Conservation (phyloP, 2,329 filamentous ascomycete species). For the Rugonectria rugulosa region DNA sequence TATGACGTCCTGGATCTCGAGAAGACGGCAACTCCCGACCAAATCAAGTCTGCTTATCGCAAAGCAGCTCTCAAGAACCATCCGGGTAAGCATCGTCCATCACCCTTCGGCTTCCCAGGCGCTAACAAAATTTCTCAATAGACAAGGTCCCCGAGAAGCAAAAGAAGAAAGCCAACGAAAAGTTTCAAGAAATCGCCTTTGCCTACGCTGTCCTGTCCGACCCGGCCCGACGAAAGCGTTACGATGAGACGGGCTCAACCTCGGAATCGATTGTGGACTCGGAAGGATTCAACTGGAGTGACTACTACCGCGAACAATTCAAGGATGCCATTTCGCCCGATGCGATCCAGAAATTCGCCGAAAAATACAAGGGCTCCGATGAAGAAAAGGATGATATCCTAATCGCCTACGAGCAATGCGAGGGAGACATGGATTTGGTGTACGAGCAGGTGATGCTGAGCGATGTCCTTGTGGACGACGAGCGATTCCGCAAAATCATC, state of each 20-base stretch:
- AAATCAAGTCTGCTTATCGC: conserved; percentile 91
- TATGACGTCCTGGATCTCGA: conserved; percentile 81
- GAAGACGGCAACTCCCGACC: conserved; percentile 73
- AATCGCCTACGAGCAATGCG: conserved; percentile 72
- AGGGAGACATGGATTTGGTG: conserved; percentile 79
- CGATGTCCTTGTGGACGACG: conserved; percentile 83
- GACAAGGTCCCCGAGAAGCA: conserved; percentile 78
- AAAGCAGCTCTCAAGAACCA: conserved; percentile 90
- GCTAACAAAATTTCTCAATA: conserved; percentile 42
- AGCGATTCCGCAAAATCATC: conserved; percentile 82
- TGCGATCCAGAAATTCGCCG: conserved; percentile 77
- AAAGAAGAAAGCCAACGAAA: conserved; percentile 76
- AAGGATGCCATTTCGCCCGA: conserved; percentile 77
- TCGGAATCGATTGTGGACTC: conserved; percentile 80
- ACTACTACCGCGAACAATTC: conserved; percentile 88
- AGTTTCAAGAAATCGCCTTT: conserved; percentile 91
- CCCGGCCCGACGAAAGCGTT: conserved; percentile 78
- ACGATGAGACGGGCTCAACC: conserved; percentile 90
- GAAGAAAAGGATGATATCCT: conserved; percentile 85
- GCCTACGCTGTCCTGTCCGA: conserved; percentile 95
- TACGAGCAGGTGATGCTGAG: conserved; percentile 90
- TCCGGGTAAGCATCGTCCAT: conserved; percentile 66
- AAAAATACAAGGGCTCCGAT: conserved; percentile 82
- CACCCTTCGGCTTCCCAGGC: neutral
- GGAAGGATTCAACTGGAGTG: conserved; percentile 87